phyloP scores from a whole-genome alignment of 208 protist species.

The Plasmodiophora brassicae region DNA sequence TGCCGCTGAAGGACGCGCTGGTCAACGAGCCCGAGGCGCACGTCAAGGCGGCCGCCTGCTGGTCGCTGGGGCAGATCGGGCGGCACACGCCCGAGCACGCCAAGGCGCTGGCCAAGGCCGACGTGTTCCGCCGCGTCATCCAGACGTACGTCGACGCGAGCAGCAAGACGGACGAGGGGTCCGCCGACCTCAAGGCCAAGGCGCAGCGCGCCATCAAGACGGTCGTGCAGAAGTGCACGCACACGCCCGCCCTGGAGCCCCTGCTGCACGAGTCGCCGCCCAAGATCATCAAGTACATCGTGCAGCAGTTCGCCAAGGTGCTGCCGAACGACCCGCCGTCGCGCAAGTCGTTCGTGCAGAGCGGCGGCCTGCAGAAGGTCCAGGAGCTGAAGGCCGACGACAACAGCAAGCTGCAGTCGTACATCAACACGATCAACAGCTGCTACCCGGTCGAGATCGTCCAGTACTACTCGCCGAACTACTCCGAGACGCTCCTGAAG shows the following conservation, averaged over 20 bases:
- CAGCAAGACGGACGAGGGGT: slow-evolving; percentile 60
- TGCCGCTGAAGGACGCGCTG: slow-evolving; percentile 79
- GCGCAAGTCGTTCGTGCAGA: slow-evolving; percentile 88
- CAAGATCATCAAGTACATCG: slow-evolving; percentile 91
- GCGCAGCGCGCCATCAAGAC: slow-evolving; percentile 88
- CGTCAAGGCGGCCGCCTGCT: slow-evolving; percentile 69
- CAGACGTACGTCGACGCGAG: slow-evolving; percentile 72
- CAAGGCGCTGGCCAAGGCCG: slow-evolving; percentile 86
- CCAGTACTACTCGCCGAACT: slow-evolving; percentile 93
- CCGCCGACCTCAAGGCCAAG: slow-evolving; percentile 88
- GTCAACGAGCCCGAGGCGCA: slow-evolving; percentile 85
- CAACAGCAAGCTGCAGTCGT: slow-evolving; percentile 85
- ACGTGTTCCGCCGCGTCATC: slow-evolving; percentile 84
- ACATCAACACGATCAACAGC: slow-evolving; percentile 91
- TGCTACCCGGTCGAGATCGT: slow-evolving; percentile 96
- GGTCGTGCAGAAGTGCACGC: slow-evolving; percentile 88
- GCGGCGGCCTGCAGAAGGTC: slow-evolving; percentile 77
- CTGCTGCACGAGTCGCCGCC: slow-evolving; percentile 85
- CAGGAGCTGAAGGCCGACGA: slow-evolving; percentile 88
- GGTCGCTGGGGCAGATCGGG: slow-evolving; percentile 78
- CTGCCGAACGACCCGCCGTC: slow-evolving; percentile 90
- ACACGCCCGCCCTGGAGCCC: slow-evolving; percentile 87
- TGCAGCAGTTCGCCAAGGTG: slow-evolving; percentile 94
- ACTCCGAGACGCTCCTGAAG: slow-evolving; percentile 84
- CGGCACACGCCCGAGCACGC: slow-evolving; percentile 90